phyloP scores from a whole-genome alignment of 257 asterid genomes.

The Solanum clarkiae region DNA sequence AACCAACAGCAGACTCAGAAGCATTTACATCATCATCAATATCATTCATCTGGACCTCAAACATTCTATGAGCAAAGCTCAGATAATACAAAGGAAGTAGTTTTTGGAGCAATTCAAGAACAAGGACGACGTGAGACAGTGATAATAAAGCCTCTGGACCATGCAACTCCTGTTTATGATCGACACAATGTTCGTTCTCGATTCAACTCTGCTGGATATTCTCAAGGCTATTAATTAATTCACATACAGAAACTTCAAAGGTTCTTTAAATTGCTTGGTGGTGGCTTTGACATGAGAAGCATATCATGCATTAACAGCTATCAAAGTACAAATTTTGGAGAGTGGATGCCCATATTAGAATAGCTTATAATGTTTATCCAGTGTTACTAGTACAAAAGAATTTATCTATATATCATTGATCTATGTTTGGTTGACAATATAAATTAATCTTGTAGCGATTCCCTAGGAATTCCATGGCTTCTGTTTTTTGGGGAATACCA shows the following conservation, averaged over 20 bases:
- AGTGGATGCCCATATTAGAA: background rate
- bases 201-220: conserved; percentile 14
- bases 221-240: conserved; percentile 32
- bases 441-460: background rate
- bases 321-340: background rate
- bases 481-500: background rate
- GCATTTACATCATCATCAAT: conserved; percentile 61
- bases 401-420: background rate
- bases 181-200: conserved; percentile 31
- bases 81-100: conserved; percentile 55
- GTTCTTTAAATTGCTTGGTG: conserved; percentile 20
- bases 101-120: conserved; percentile 86
- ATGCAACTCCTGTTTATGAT: conserved; percentile 29
- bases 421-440: background rate
- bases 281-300: background rate
- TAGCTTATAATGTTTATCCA: background rate
- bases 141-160: conserved; percentile 67
- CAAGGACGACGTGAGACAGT: conserved; percentile 21
- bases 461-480: background rate
- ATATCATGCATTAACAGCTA: background rate
- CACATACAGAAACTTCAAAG: conserved; percentile 1
- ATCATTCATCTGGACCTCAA: conserved; percentile 44
- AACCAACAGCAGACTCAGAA: conserved; percentile 43
- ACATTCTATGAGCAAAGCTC: conserved; percentile 59
- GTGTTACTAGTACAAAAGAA: background rate